Base-by-base conservation (phyloP, 2,329 filamentous ascomycete genomes). In the Aspergillus novofumigatus region DNA sequence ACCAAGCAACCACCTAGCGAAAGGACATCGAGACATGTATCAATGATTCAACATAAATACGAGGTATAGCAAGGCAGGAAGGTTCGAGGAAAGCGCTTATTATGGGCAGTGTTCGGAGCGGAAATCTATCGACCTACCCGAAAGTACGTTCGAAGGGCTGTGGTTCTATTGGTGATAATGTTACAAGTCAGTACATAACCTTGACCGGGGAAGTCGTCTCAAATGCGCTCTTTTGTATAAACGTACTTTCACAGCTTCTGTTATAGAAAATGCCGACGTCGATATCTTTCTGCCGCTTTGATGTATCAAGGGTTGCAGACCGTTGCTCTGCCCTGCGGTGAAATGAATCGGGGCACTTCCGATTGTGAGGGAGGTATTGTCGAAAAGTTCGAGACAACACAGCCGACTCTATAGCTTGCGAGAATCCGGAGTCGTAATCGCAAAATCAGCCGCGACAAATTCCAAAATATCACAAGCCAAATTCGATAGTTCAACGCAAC, bases 11-110 rank as follows among this genome's bases (percentile, higher is more conserved):
- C 61, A 62, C 32, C 53, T 52, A 49, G 52, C 45, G 28, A 25
- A 25, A 32, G 29, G 29, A 25, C 47, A 42, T 58, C 50, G 53
- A 62, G 53, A 62, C 60, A 65, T 59, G 54, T 50, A 47, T 49
- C 44, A 44, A 56, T 48, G n/a, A 49, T 35, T 45, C 41, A 32
- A 50, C 38, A 26, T 42, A 54, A 45, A 55, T 28, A 17, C n/a
- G 49, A 52, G 11, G 25, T 20, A 47, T 25, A 14, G 9, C 44
- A 25, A 21, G 44, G 44, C 10, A 47, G 11, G 44, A 25, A 25
- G 14, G 6, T 26, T 14, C 21, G 14, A 47, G 20, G 11, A n/a
- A n/a, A 17, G 14, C 20, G 44, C 20, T 47, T 47, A 20, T 7
- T 9, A 47, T 14, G 44, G 44, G 14, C 20, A 23, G 44, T 23